Percentiles rank a stretch among this genome's conserved stretches.
These are phyloP conservation scores for Protomyces macrosporus DNA, from an alignment of 1,139 yeast species.

Conservation along the genomic window DNA sequence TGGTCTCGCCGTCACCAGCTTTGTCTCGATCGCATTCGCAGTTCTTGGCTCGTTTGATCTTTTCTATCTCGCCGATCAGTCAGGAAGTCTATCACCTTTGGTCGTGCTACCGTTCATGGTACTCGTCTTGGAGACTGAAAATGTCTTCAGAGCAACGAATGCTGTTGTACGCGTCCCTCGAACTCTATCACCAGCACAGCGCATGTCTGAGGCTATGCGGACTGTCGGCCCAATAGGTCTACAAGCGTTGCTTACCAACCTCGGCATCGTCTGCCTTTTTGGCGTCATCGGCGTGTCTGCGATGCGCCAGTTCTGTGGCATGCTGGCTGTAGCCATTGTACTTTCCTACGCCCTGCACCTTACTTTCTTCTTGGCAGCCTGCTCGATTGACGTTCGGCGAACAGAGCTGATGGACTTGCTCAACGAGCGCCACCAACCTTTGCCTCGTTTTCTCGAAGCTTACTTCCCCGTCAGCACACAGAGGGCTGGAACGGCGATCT, in stretches of 20 bases:
- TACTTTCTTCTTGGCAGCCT: background rate
- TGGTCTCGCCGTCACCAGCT: background rate
- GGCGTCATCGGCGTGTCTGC: background rate
- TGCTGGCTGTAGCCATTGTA: background rate
- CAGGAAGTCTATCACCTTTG: background rate
- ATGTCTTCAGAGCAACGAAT: background rate
- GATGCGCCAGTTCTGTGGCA: background rate
- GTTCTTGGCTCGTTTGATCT: background rate
- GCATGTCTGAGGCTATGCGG: background rate
- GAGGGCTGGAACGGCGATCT: background rate
- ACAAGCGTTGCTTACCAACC: background rate
- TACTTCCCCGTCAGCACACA: background rate
- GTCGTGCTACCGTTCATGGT: background rate
- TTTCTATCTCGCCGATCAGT: background rate
- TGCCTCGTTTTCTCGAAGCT: background rate
- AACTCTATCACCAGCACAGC: background rate
- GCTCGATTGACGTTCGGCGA: background rate
- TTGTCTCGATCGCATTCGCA: background rate
- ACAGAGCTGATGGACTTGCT: background rate
- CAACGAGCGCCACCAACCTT: background rate
- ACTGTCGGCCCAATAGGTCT: background rate
- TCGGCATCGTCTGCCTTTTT: background rate
- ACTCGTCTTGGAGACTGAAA: background rate
- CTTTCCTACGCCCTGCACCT: background rate
- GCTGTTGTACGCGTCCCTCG: background rate